Conservation (phyloP, 2,329 filamentous ascomycete genomes). For the Venturia carpophila region DNA sequence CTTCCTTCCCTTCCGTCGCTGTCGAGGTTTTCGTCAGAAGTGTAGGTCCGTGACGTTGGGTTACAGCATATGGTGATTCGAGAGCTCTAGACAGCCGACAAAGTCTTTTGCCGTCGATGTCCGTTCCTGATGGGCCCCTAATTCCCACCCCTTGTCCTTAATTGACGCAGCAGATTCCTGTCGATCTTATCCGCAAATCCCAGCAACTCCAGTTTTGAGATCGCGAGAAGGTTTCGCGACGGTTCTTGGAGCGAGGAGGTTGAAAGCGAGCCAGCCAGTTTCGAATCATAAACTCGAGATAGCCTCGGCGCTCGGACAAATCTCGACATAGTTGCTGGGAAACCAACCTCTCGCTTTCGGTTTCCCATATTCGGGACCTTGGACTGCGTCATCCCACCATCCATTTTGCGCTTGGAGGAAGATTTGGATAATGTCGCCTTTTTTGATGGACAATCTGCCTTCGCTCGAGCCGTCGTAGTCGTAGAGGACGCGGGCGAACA, state of each 20-base stretch:
- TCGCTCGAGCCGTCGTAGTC: background rate
- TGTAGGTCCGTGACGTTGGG: too few relatives aligned
- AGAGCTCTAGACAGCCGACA: too few relatives aligned
- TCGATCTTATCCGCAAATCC: too few relatives aligned
- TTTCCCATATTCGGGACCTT: background rate
- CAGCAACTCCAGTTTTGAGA: too few relatives aligned
- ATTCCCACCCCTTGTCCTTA: too few relatives aligned
- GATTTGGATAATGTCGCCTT: background rate
- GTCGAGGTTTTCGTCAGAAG: too few relatives aligned
- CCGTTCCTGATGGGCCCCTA: too few relatives aligned
- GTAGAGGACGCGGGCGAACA: conserved; percentile 4
- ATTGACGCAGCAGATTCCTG: too few relatives aligned
- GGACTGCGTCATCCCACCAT: background rate
- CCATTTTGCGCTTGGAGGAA: conserved; percentile 4
- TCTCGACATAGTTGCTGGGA: background rate
- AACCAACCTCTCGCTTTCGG: background rate
- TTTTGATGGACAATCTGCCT: background rate
- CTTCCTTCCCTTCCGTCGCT: too few relatives aligned
- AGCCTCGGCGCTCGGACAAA: background rate
- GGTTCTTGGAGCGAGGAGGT: background rate
- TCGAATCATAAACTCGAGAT: background rate
- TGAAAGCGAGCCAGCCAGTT: background rate
- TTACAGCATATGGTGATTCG: too few relatives aligned
- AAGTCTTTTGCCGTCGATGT: too few relatives aligned
- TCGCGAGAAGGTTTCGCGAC: too few relatives aligned